Base-by-base conservation (phyloP, 352 stramenopile species). In the Globisporangium uncinulatum region DNA sequence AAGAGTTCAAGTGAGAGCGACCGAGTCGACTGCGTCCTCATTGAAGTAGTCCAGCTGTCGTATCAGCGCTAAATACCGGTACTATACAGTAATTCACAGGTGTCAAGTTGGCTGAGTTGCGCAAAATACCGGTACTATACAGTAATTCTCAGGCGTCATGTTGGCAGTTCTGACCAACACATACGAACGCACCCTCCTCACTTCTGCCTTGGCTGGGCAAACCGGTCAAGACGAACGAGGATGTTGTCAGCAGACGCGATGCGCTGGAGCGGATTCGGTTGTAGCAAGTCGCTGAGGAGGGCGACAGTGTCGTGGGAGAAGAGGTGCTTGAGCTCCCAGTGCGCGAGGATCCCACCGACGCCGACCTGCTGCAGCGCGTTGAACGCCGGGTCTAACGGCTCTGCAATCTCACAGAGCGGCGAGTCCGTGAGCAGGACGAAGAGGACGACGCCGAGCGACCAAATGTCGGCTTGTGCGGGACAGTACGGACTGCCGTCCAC, bases 371-470 rank as follows among this genome's bases (percentile, higher is more conserved):
- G 7, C 20, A 55, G 6, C n/a, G 50, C 50, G 9, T n/a, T 14
- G 15, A 45, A 55, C 50, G 32, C 50, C 0, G 32, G 17, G 8
- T 42, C 17, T 4, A 10, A 9, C 17, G n/a, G 24, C 14, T 10
- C 14, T 6, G 29, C 50, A 3, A 20, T 31, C 29, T 45, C 32
- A 15, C 19, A 31, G 6, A 55, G 37, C 17, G 31, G 50, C 5
- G 77, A 85, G 0, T 79, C 82, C 29, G 82, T 87, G 41, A 92
- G 60, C 61, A 92, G 59, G 47, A 89, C 72, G 63, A 89, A 92
- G 31, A 92, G 65, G 24, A 89, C 57, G 6, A 83, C 71, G 6
- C 82, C 79, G 9, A 92, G 67, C 15, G 82, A 87, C 82, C 82
- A 92, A 34, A 90, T 66, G 51, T 91, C 81, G 13, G 74, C 81